A percentile compares a stretch with the other conserved stretches of the same genome.
Conservation (phyloP, 2,329 filamentous ascomycete species). For the Verticillium tricorpus region DNA sequence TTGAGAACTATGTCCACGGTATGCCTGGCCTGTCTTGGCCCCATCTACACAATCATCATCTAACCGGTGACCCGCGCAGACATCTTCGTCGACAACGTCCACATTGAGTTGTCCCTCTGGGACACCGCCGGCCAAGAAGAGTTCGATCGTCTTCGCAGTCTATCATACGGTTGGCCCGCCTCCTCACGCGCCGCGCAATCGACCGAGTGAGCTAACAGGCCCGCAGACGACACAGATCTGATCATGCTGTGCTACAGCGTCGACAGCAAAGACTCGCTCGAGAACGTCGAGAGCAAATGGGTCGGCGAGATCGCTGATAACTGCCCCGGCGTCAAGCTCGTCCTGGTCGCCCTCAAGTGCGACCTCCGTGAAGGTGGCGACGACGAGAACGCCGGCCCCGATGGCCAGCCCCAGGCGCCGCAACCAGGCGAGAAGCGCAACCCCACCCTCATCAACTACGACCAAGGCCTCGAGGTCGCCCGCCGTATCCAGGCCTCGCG, state of each 20-base stretch:
- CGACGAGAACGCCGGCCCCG: constrained; percentile 61
- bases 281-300: constrained; percentile 99
- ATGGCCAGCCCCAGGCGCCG: constrained; percentile 22
- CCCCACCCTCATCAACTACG: constrained; percentile 78
- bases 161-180: constrained; percentile 70
- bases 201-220: neutral
- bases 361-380: constrained; percentile 77
- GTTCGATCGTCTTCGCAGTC: constrained; percentile 90
- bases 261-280: constrained; percentile 91
- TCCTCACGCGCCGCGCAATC: neutral
- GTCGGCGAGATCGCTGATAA: constrained; percentile 97
- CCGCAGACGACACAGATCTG: constrained; percentile 76
- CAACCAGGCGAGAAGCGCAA: constrained; percentile 45
- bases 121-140: constrained; percentile 98
- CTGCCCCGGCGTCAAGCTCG: constrained; percentile 90
- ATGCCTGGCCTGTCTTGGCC: constrained; percentile 28
- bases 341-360: constrained; percentile 94
- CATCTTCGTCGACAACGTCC: constrained; percentile 95
- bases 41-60: neutral
- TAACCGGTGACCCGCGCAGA: constrained; percentile 48
- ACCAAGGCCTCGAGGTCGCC: constrained; percentile 86
- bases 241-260: constrained; percentile 99
- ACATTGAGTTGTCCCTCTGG: constrained; percentile 97
- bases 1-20: constrained; percentile 99
- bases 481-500: constrained; percentile 87